Conservation (phyloP, 2,329 filamentous ascomycete genomes). For the Colletotrichum sp. region DNA sequence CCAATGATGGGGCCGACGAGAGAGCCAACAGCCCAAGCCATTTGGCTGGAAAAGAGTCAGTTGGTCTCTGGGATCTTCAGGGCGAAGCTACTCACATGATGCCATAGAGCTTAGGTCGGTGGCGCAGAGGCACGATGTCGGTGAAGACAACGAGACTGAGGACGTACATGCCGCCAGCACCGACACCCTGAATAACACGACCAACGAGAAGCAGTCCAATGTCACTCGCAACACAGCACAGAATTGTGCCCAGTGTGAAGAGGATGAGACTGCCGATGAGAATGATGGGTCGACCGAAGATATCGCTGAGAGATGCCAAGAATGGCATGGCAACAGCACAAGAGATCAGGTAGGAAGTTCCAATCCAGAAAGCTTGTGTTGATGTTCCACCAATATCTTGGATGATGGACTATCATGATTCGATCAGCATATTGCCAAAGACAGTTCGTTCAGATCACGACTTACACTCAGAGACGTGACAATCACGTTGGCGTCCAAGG, state of each 20-base stretch:
- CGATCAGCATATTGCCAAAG: background rate
- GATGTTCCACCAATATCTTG: slow-evolving; percentile 27
- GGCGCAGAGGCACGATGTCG: slow-evolving; percentile 45
- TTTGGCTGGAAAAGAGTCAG: slow-evolving; percentile 23
- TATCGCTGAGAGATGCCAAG: slow-evolving; percentile 35
- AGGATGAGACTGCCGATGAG: slow-evolving; percentile 37
- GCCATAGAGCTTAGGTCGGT: slow-evolving; percentile 45
- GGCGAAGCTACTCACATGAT: slow-evolving; percentile 32
- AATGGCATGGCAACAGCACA: slow-evolving; percentile 32
- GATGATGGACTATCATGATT: slow-evolving; percentile 24
- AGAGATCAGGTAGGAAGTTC: slow-evolving; percentile 30
- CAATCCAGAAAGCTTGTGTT: slow-evolving; percentile 32
- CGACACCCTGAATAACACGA: slow-evolving; percentile 43
- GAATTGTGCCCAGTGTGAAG: slow-evolving; percentile 47
- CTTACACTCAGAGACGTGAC: slow-evolving; percentile 18
- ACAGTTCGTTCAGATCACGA: background rate
- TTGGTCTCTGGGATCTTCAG: too few relatives aligned
- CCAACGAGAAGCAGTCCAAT: slow-evolving; percentile 40
- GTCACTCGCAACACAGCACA: slow-evolving; percentile 38
- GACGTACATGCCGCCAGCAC: slow-evolving; percentile 46
- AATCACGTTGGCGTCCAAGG: slow-evolving; percentile 18
- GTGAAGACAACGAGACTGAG: slow-evolving; percentile 44
- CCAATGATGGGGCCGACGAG: slow-evolving; percentile 44
- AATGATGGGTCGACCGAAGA: slow-evolving; percentile 38
- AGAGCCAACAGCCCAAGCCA: slow-evolving; percentile 44